Conservation (phyloP, 441 rosid species). For the Adansonia rubrostipa region DNA sequence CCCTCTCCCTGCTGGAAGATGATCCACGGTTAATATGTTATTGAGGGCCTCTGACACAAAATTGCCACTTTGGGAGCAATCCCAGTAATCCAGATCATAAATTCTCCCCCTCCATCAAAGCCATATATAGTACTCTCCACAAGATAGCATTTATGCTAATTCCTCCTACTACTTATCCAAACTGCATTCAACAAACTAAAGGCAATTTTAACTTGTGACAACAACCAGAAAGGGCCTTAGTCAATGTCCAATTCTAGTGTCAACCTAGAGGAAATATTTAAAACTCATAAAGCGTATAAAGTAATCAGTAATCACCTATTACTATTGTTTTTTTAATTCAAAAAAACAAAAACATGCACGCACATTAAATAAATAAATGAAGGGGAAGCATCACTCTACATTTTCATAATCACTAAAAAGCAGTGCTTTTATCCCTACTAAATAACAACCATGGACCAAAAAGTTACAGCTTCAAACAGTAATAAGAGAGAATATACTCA, state of each 20-base stretch:
- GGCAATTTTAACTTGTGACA: slow-evolving; percentile 3
- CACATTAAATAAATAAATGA: neutral
- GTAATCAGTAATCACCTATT: neutral
- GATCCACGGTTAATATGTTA: slow-evolving; percentile 54
- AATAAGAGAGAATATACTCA: neutral
- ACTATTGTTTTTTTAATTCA: neutral
- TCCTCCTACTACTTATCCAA: slow-evolving; percentile 26
- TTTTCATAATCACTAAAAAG: neutral
- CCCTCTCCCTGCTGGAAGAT: slow-evolving; percentile 64
- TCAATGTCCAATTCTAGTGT: neutral
- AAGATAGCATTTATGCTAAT: slow-evolving; percentile 32
- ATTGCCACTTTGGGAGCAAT: slow-evolving; percentile 28
- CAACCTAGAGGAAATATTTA: neutral
- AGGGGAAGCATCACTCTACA: neutral
- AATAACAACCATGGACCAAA: neutral
- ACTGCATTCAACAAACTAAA: slow-evolving; percentile 25
- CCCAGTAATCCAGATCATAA: slow-evolving; percentile 39
- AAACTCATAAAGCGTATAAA: neutral
- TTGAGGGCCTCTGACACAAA: slow-evolving; percentile 44
- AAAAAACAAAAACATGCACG: neutral
- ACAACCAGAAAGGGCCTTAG: neutral
- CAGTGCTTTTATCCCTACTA: too few species aligned
- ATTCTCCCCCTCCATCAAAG: slow-evolving; percentile 35
- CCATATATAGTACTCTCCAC: slow-evolving; percentile 36
- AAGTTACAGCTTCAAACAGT: neutral